These are phyloP conservation scores for Chytriomyces confervae DNA, from an alignment of 192 early-diverging fungal species.

Conservation along the genomic window DNA sequence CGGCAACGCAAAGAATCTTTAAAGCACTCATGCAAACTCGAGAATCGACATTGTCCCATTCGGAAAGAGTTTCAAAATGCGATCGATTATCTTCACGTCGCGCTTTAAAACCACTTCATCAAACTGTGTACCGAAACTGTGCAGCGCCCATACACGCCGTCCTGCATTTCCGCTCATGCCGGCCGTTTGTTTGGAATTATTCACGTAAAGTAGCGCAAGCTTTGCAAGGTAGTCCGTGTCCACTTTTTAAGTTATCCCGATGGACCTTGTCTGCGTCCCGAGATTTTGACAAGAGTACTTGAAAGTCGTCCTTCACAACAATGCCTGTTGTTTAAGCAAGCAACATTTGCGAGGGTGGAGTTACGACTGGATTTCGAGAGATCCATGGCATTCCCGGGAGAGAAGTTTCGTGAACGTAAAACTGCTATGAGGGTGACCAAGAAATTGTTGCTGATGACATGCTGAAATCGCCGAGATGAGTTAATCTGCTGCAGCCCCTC, in stretches of 20 bases:
- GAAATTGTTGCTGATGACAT: neutral
- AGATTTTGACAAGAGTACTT: conserved; percentile 16
- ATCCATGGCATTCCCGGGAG: conserved; percentile 27
- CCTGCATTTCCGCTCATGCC: conserved; percentile 42
- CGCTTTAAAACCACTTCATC: conserved; percentile 24
- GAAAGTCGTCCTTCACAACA: conserved; percentile 22
- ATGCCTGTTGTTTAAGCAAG: neutral
- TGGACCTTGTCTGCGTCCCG: conserved; percentile 18
- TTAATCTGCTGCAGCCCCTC: neutral
- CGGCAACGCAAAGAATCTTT: conserved; percentile 27
- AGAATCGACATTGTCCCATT: conserved; percentile 40
- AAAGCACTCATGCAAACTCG: conserved; percentile 28
- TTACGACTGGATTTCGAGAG: conserved; percentile 4
- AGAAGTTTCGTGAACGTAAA: conserved; percentile 27
- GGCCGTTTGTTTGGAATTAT: conserved; percentile 24
- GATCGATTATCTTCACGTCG: conserved; percentile 38
- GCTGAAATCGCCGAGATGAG: neutral
- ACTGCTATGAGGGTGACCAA: neutral
- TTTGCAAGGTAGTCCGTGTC: conserved; percentile 35
- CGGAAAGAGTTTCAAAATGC: conserved; percentile 31
- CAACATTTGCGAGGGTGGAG: neutral
- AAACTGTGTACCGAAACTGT: conserved; percentile 35
- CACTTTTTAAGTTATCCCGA: conserved; percentile 12
- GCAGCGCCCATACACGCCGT: conserved; percentile 41
- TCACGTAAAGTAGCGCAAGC: conserved; percentile 41